Percentiles rank a stretch among this genome's conserved stretches.
Evolutionary conservation across 2,329 filamentous ascomycete genomes (phyloP).

Genomic region (Cercospora sp.): DNA sequence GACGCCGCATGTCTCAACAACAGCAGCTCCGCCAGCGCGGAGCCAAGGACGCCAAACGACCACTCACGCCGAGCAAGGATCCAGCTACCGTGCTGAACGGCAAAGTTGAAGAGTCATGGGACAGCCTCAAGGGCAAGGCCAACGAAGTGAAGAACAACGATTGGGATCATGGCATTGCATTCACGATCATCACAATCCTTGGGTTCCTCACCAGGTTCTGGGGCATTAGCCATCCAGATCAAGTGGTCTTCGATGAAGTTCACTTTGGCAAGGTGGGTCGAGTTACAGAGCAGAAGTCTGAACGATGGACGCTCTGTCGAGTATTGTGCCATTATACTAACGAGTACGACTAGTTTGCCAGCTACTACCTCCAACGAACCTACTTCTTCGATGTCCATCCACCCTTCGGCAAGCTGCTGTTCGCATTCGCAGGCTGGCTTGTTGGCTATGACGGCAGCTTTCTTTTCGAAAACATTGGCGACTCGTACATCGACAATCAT

Average conservation of each 20-base stretch:
- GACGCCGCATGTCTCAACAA: slow-evolving; percentile 15
- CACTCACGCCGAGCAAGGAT: slow-evolving; percentile 28
- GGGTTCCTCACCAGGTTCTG: slow-evolving; percentile 94
- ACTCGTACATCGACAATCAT: slow-evolving; percentile 95
- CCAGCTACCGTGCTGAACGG: slow-evolving; percentile 24
- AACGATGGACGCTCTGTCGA: neutral
- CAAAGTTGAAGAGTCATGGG: slow-evolving; percentile 44
- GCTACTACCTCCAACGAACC: slow-evolving; percentile 86
- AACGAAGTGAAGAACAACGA: slow-evolving; percentile 50
- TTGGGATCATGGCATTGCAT: slow-evolving; percentile 79
- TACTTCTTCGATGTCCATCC: slow-evolving; percentile 99
- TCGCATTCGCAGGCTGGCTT: slow-evolving; percentile 95
- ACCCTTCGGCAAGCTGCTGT: slow-evolving; percentile 95
- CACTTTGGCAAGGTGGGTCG: slow-evolving; percentile 92
- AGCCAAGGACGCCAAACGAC: slow-evolving; percentile 27
- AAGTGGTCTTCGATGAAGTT: slow-evolving; percentile 98
- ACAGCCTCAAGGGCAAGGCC: slow-evolving; percentile 38
- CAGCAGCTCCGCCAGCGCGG: slow-evolving; percentile 27
- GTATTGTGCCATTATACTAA: slow-evolving; percentile 1
- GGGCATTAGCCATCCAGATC: slow-evolving; percentile 90
- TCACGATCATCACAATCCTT: slow-evolving; percentile 73
- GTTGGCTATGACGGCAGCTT: slow-evolving; percentile 97
- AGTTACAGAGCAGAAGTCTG: slow-evolving; percentile 8
- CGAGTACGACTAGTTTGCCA: slow-evolving; percentile 48
- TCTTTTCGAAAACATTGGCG: slow-evolving; percentile 98